phyloP scores from a whole-genome alignment of 805 yeast species.

The Isabelozyma gotoi region DNA sequence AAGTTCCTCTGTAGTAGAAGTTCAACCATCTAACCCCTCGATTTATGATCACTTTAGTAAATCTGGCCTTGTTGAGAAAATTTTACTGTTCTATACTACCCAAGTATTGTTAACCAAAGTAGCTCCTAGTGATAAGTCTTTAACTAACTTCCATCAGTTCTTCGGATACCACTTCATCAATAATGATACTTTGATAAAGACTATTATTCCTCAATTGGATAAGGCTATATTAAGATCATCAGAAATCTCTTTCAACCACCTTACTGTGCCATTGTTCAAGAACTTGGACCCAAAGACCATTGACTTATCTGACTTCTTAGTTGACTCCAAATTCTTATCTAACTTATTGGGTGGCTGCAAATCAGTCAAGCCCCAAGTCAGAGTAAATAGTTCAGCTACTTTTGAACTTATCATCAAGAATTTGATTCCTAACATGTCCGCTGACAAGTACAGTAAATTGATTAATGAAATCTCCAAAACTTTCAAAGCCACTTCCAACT shows the following conservation, averaged over 20 bases:
- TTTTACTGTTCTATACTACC: constrained; percentile 27
- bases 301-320: constrained; percentile 42
- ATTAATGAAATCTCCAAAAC: constrained; percentile 56
- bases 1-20: constrained; percentile 7
- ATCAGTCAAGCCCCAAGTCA: constrained; percentile 67
- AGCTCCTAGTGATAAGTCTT: constrained; percentile 39
- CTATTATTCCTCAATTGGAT: constrained; percentile 62
- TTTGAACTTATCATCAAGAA: constrained; percentile 20
- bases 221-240: constrained; percentile 78
- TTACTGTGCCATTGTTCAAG: constrained; percentile 52
- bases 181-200: constrained; percentile 30
- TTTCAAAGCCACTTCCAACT: constrained; percentile 54
- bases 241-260: constrained; percentile 58
- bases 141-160: constrained; percentile 23
- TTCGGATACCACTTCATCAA: constrained; percentile 43
- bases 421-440: constrained; percentile 11
- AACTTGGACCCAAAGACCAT: constrained; percentile 15
- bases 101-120: constrained; percentile 47
- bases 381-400: constrained; percentile 46
- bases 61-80: constrained; percentile 16
- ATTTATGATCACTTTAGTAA: constrained; percentile 23
- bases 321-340: constrained; percentile 30
- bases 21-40: constrained; percentile 13
- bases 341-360: constrained; percentile 45
- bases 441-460: constrained; percentile 28